Evolutionary conservation across 805 yeast genomes (phyloP), one percentile per base, ranked within the genome.

Genomic region (Candida quercuum): DNA sequence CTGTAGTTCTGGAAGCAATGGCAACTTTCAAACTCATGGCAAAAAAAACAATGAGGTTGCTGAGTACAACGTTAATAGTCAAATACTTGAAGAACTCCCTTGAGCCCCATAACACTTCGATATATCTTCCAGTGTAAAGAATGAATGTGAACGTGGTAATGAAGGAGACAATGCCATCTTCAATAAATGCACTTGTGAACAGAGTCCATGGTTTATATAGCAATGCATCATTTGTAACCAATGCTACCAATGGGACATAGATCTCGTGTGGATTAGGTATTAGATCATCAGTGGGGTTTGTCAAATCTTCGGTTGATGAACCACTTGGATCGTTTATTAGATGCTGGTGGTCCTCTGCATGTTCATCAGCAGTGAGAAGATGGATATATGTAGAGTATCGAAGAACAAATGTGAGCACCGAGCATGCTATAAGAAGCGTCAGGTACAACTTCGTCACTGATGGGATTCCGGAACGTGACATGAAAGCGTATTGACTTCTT

Each of bases 41-140:
- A 3, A 54, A 4, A 39, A 64, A 65, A 0, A 69, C 51, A 6
- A 56, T 23, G 1, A 57, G 9, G 43, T 71, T 73, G 7, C 74
- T 59, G 1, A 59, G 37, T 1, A 66, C 32, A 1, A 66, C 54
- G 32, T 57, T 59, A 5, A 64, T 43, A 7, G 58, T 40, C n/a
- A 71, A 41, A 45, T 72, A 75, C 39, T 58, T 53, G n/a, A 62
- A 49, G 42, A 68, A 66, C 46, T 70, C 76, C 21, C 55, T 51
- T n/a, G 70, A 46, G 2, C 78, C 74, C 81, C 82, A 76, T 27
- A 69, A 59, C 25, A 61, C 63, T 47, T 77, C 82, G 45, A 76
- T 63, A 59, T 76, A 77, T 37, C 66, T 60, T 4, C 78, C 80
- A 11, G 76, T 69, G 47, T 71, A 74, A 36, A 67, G 59, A 11